Evolutionary conservation across 257 asterid genomes (phyloP).

Genomic region (Solanum gracilifrons): DNA sequence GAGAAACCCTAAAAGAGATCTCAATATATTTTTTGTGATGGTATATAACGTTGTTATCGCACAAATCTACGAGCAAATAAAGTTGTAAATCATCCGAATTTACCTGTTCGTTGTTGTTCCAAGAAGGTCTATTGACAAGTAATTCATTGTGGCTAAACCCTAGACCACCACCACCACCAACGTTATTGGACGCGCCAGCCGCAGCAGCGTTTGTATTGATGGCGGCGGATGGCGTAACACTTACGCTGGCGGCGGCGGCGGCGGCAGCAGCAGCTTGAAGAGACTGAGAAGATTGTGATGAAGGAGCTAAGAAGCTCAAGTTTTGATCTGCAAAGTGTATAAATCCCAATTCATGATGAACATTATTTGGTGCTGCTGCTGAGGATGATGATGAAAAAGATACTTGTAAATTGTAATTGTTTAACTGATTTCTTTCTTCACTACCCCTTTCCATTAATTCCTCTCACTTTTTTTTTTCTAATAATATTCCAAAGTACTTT

Average conservation of each 20-base stretch:
- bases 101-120: slow-evolving; percentile 68
- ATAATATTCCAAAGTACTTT: background rate
- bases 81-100: background rate
- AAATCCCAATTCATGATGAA: slow-evolving; percentile 61
- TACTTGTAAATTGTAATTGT: slow-evolving; percentile 32
- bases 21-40: background rate
- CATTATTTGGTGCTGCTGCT: background rate
- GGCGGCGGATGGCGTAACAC: background rate
- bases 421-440: slow-evolving; percentile 27
- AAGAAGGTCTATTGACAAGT: slow-evolving; percentile 37
- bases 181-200: background rate
- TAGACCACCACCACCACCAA: slow-evolving; percentile 16
- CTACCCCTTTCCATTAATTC: slow-evolving; percentile 33
- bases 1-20: slow-evolving; percentile 3
- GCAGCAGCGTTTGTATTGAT: background rate
- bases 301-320: slow-evolving; percentile 40
- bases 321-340: slow-evolving; percentile 60
- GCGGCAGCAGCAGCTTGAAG: background rate
- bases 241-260: background rate
- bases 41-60: no score
- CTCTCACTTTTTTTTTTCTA: background rate
- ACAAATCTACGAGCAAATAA: background rate
- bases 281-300: slow-evolving; percentile 21
- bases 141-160: slow-evolving; percentile 43
- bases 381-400: slow-evolving; percentile 16